Conservation (phyloP, 495 filamentous ascomycete species). For the Trichoderma reesei region DNA sequence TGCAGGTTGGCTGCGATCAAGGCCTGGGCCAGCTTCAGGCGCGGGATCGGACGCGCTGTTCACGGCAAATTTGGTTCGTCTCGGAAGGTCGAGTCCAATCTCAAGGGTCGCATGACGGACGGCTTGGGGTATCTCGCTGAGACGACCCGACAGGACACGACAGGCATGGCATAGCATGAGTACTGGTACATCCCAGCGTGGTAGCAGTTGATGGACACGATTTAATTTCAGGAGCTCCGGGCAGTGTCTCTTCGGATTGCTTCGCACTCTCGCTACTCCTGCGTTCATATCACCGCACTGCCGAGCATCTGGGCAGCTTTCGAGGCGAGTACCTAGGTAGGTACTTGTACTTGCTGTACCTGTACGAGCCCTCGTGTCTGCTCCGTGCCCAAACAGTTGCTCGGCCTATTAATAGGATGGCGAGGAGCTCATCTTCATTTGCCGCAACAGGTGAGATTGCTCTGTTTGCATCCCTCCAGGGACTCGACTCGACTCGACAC, state of each 20-base stretch:
- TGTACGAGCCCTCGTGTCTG: not conserved
- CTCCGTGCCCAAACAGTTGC: not conserved
- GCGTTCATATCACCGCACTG: not conserved
- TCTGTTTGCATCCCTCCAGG: not conserved
- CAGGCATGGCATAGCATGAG: not conserved
- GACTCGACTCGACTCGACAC: no score
- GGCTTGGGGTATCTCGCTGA: not conserved
- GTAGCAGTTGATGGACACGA: not conserved
- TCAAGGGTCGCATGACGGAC: not conserved
- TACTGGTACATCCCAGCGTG: not conserved
- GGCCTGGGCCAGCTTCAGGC: not conserved
- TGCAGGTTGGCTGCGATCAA: not conserved
- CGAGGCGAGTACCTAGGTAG: no score
- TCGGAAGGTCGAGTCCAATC: not conserved
- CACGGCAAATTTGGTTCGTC: not conserved
- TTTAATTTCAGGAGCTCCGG: slow-evolving; percentile 7
- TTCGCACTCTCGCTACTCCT: slow-evolving; percentile 4
- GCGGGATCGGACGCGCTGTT: not conserved
- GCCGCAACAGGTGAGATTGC: not conserved
- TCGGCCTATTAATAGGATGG: not conserved
- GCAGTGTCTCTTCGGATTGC: not conserved
- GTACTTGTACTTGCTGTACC: no score
- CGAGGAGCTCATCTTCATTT: slow-evolving; percentile 1
- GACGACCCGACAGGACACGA: not conserved
- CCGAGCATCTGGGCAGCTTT: not conserved